Evolutionary conservation across 208 protist species (phyloP), one percentile per base, ranked within the genome.

Genomic region (Trypanosoma platydactyli): DNA sequence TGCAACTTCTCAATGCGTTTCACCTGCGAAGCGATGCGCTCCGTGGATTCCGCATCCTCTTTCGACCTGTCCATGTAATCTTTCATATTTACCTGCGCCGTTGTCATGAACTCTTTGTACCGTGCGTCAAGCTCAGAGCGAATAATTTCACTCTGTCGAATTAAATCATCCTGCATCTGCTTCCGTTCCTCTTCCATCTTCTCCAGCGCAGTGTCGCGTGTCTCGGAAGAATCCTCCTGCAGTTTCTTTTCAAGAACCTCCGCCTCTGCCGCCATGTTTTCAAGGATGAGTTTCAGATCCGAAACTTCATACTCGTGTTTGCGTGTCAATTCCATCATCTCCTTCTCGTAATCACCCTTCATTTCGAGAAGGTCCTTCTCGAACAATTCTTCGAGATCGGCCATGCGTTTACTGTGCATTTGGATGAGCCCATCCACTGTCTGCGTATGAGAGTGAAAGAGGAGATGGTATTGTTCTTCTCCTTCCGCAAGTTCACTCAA

Each of bases 41-140:
- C 84, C 18, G 92, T 94, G 0, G 87, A 94, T 56, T 98, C 94
- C 35, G 88, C 76, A 70, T 98, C 95, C 53, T 97, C 89, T 59
- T 98, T 97, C 15, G 94, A 96, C 64, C 97, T 91, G 62, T 97
- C 93, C 65, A 93, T 93, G 76, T 98, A 97, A 67, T 97, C 89
- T 70, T 97, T 96, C 91, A 97, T 97, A 56, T 95, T 94, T 24
- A 87, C 82, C 77, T 98, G 94, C 9, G 86, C 89, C 11, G 91
- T 92, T 5, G 74, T 80, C 90, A 93, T 97, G 68, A 95, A 97
- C 60, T 94, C 83, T 73, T 95, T 94, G 80, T 97, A 94, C 13
- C 89, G 82, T 15, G 80, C 59, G 44, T 95, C 88, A 33, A 97
- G 74, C 64, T 95, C 88, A 7, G 74, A 52, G 22, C 89, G 84